phyloP scores from a whole-genome alignment of 148 eudicot species.

The Cornus florida region DNA sequence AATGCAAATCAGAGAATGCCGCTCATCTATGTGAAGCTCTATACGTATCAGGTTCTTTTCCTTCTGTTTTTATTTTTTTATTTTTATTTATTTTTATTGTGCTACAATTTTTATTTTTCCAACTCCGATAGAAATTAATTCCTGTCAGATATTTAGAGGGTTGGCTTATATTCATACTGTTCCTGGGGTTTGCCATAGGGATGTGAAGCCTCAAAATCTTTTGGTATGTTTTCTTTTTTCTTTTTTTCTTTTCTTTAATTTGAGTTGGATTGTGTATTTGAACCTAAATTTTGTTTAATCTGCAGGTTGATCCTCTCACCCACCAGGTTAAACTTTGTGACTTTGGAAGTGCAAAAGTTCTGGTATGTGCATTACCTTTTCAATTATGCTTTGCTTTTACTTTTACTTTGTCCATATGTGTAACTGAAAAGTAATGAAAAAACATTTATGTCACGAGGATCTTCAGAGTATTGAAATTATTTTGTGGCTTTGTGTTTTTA shows the following conservation, averaged over 20 bases:
- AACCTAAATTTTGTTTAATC: not conserved
- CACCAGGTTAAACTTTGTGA: conserved; percentile 93
- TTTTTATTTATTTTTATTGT: not conserved
- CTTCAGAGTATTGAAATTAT: not conserved
- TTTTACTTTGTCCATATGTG: not conserved
- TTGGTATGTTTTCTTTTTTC: conserved; percentile 24
- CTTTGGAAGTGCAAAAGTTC: conserved; percentile 92
- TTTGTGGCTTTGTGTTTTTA: not conserved
- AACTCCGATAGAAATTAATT: not conserved
- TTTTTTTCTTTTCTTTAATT: not conserved
- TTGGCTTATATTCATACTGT: conserved; percentile 77
- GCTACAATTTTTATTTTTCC: not conserved
- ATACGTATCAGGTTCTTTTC: conserved; percentile 64
- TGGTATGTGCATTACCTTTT: conserved; percentile 40
- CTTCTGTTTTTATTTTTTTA: not conserved
- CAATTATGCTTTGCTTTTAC: conserved; percentile 1
- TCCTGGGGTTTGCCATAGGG: conserved; percentile 83
- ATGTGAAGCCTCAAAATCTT: conserved; percentile 81
- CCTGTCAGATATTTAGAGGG: conserved; percentile 75
- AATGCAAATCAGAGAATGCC: conserved; percentile 77
- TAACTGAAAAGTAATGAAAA: not conserved
- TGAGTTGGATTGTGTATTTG: conserved; percentile 2
- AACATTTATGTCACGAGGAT: not conserved
- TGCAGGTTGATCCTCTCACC: conserved; percentile 82
- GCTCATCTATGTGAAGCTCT: conserved; percentile 74